Base-by-base conservation (phyloP, 2,329 filamentous ascomycete genomes). In the Clonostachys chloroleuca region DNA sequence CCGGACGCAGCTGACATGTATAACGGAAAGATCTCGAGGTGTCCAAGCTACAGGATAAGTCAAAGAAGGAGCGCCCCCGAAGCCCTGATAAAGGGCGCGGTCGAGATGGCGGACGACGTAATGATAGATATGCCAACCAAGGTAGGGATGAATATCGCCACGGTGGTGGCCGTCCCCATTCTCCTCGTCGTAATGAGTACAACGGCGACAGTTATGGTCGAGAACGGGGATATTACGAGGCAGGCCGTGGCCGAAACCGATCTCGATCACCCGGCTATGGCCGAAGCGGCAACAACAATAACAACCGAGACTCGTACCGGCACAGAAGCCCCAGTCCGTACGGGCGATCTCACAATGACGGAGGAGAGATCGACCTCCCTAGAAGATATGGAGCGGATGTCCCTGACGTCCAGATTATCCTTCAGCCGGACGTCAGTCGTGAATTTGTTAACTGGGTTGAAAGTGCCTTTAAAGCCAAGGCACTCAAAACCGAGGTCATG, bases 371-470 rank as follows among this genome's bases (percentile, higher is more conserved):
- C 12, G 85, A 87, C 33, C 79, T 95, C 8, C 89, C 90, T 40
- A 80, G 84, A 47, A 78, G 91, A 48, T 80, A 83, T 49, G 83
- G 88, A 5, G 73, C 78, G 48, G 83, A 94, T 53, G 84, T 96
- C 18, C 92, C 92, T 3, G 91, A 97, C 56, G 87, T 96, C 14
- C 91, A 96, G 62, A 82, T 97, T 33, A 80, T 96, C 30, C 79
- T 95, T 6, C 74, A 92, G 41, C 84, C 92, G 53, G 84, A 91
- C 54, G 77, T 95, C 12, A 82, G 86, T 49, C 77, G 86, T 50
- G 85, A 89, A 48, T 96, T 95, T 59, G 83, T 96, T 44, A 77
- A 77, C 45, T 96, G 89, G 79, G 85, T 95, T 12, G 87, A 96
- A 61, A 78, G 79, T 34, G 79, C 83, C 1, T 95, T 97, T 62